These are phyloP conservation scores for Anisodus acutangulus DNA, from an alignment of 257 asterid genomes.

Conservation along the genomic window DNA sequence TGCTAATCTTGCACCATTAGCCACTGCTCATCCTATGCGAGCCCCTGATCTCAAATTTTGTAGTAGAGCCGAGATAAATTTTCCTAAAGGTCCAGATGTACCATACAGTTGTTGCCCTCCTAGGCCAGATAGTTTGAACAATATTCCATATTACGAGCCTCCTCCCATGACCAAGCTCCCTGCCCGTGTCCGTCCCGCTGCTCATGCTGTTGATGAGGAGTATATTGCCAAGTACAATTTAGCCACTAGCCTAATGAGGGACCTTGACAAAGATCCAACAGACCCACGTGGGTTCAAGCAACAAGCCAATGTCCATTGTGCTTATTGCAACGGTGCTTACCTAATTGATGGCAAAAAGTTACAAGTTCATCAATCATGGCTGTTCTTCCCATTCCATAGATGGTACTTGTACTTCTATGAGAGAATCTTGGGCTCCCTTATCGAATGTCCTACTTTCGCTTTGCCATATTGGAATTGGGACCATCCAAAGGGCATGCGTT, in stretches of 20 bases:
- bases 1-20: conserved; percentile 14
- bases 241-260: neutral
- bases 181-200: neutral
- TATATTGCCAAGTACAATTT: conserved; percentile 17
- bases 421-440: conserved; percentile 39
- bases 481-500: conserved; percentile 35
- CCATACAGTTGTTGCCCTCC: neutral
- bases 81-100: neutral
- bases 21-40: neutral
- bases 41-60: neutral
- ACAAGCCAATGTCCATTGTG: conserved; percentile 48
- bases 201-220: neutral
- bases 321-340: conserved; percentile 43
- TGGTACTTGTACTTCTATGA: conserved; percentile 45
- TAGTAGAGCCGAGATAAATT: neutral
- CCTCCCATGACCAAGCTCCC: neutral
- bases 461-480: conserved; percentile 45
- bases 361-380: conserved; percentile 42
- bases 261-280: neutral
- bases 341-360: conserved; percentile 19
- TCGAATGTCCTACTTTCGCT: conserved; percentile 34
- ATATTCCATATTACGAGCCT: conserved; percentile 15
- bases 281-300: conserved; percentile 27
- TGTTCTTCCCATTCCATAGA: conserved; percentile 44
- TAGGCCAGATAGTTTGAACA: neutral